Evolutionary conservation across 441 rosid genomes (phyloP).

Genomic region (Sinapis alba): DNA sequence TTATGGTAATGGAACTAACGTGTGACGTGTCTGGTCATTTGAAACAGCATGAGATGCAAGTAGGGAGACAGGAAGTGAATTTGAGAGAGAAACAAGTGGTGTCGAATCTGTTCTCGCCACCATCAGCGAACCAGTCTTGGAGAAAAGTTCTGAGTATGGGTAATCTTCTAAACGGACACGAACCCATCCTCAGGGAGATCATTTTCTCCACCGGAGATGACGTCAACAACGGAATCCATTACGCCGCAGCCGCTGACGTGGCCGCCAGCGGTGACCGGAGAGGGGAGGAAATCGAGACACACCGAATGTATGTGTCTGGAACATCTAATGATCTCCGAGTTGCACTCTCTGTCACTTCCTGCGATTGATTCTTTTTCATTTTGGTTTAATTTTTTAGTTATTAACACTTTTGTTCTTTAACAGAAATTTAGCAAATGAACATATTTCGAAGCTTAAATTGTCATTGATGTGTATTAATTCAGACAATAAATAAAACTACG

Average conservation of each 20-base stretch:
- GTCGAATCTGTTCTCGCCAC: constrained; percentile 73
- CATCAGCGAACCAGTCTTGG: constrained; percentile 92
- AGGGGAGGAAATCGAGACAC: constrained; percentile 72
- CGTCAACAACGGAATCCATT: constrained; percentile 54
- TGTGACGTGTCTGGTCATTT: constrained; percentile 13
- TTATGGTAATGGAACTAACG: constrained; percentile 6
- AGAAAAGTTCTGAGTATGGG: constrained; percentile 99
- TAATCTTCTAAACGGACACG: constrained; percentile 97
- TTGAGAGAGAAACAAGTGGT: constrained; percentile 63
- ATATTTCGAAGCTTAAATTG: background rate
- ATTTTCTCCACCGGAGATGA: constrained; percentile 67
- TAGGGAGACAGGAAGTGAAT: constrained; percentile 54
- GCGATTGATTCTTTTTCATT: constrained; percentile 54
- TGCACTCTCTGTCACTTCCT: constrained; percentile 87
- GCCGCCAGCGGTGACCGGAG: constrained; percentile 34
- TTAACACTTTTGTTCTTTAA: constrained; percentile 11
- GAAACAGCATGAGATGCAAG: constrained; percentile 62
- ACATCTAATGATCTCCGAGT: constrained; percentile 97
- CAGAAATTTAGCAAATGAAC: constrained; percentile 18
- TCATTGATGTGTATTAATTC: constrained; percentile 19
- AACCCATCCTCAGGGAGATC: constrained; percentile 82
- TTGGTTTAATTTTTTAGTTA: constrained; percentile 4
- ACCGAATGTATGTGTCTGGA: constrained; percentile 89
- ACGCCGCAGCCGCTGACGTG: constrained; percentile 50
- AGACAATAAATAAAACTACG: background rate